Evolutionary conservation across 495 filamentous ascomycete species (phyloP), one percentile per base, ranked within the genome.

Genomic region (Margaritispora aquatica): DNA sequence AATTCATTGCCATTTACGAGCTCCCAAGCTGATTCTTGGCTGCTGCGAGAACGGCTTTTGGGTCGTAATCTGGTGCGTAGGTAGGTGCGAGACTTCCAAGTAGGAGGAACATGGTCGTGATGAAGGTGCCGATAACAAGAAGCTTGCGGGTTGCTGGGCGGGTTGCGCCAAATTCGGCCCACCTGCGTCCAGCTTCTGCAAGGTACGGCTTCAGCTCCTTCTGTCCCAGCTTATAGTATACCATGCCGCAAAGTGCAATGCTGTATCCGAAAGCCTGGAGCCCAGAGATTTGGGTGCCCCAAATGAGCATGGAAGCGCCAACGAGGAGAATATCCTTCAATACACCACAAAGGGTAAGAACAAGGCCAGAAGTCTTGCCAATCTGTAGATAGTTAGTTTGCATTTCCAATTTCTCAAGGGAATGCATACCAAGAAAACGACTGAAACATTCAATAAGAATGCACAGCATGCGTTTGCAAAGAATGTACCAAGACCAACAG

Each of bases 271-370:
- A 96, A 75, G 89, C 86, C 76, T 98, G 94, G 48, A 95, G 84
- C 48, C 70, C 71, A 21, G 89, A 82, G 67, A 98, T 87, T 22
- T 85, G 84, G 61, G 90, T 94, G 58, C 85, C 78, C 87, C 90
- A 96, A 72, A 98, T 87, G 61, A 89, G 68, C 82, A 97, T 94
- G 57, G 90, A 96, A 54, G 89, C 89, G 55, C 78, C 75, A 51
- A 98, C 92, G 26, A 98, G 88, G 60, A 98, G 84, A 64, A 98
- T 93, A 79, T 98, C 94, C 81, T 98, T 98, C 69, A 97, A 85
- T 59, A 98, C 92, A 77, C 94, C 94, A 74, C 90, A 97, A 52
- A 98, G 88, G 38, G 94, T 97, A 72, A 97, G 89, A 69, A 97
- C 91, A 46, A 98, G 83, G 51, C 91, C 93, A 0, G 93, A 97